A percentile compares a stretch with the other conserved stretches of the same genome.
These are phyloP conservation scores for Passalora sequoiae DNA, from an alignment of 2,329 filamentous ascomycete species.

Conservation along the genomic window DNA sequence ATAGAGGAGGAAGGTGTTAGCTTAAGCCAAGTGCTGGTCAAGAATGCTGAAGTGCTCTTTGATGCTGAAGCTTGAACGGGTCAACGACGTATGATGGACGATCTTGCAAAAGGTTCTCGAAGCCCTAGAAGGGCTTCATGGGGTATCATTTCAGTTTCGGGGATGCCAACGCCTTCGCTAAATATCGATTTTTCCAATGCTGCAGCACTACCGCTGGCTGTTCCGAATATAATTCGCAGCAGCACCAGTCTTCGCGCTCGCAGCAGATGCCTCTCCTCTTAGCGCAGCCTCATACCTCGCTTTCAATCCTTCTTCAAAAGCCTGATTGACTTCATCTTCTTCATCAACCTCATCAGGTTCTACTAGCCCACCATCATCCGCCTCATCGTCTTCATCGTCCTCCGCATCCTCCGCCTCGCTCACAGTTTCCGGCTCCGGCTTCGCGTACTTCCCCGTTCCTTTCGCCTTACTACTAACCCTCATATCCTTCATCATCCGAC, in stretches of 20 bases:
- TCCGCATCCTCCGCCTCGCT: constrained; percentile 52
- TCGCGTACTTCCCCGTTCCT: constrained; percentile 31
- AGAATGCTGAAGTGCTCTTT: constrained; percentile 52
- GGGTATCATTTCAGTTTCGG: not conserved
- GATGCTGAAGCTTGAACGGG: constrained; percentile 9
- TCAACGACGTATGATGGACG: too few relatives aligned
- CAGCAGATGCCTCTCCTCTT: constrained; percentile 27
- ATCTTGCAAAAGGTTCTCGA: too few relatives aligned
- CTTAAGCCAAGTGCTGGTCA: constrained; percentile 49
- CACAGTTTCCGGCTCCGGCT: constrained; percentile 47
- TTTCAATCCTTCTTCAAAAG: constrained; percentile 62
- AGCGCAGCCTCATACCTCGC: constrained; percentile 73
- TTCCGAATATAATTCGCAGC: constrained; percentile 21
- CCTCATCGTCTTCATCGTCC: constrained; percentile 45
- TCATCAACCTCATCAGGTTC: constrained; percentile 48
- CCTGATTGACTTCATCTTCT: constrained; percentile 54
- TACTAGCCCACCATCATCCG: constrained; percentile 39
- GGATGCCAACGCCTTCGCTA: constrained; percentile 11
- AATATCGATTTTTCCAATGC: constrained; percentile 3
- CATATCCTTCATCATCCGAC: constrained; percentile 95
- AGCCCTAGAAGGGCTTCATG: too few relatives aligned
- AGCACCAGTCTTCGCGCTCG: constrained; percentile 9
- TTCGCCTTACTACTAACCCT: constrained; percentile 48
- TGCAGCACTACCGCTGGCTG: constrained; percentile 16
- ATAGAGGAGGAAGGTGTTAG: constrained; percentile 45